Percentiles rank a stretch among this genome's conserved stretches.
Conservation (phyloP, 192 early-diverging fungal species). For the Backusella luteola region DNA sequence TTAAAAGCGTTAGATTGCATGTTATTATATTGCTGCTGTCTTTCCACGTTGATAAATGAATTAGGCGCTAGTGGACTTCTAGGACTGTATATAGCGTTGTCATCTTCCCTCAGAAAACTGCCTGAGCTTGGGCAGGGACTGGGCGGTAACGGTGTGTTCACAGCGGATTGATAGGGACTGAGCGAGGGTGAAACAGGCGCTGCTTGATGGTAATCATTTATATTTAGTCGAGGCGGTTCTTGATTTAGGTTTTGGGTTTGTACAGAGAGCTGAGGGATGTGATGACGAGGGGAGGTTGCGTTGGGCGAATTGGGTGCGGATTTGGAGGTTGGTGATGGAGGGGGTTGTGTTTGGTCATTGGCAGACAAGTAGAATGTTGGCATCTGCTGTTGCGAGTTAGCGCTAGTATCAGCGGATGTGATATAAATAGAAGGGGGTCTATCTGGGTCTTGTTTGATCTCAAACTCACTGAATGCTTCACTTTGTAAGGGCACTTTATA, state of each 20-base stretch:
- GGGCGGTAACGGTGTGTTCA: constrained; percentile 54
- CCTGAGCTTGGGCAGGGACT: constrained; percentile 26
- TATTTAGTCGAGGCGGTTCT: neutral
- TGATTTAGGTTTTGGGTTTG: constrained; percentile 33
- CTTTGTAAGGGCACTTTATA: neutral
- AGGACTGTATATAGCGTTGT: neutral
- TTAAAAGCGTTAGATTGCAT: neutral
- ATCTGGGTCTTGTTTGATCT: constrained; percentile 22
- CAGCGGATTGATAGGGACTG: constrained; percentile 42
- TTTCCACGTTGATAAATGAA: neutral
- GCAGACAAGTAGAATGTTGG: neutral
- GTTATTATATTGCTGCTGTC: neutral
- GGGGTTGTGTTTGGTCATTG: neutral
- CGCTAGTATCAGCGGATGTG: constrained; percentile 45
- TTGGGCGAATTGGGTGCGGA: neutral
- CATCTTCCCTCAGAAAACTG: neutral
- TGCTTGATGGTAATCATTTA: neutral
- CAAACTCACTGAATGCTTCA: neutral
- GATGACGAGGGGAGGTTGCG: constrained; percentile 19
- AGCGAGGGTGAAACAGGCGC: constrained; percentile 21
- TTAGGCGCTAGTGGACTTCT: constrained; percentile 13
- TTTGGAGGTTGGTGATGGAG: neutral
- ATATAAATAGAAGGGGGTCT: constrained; percentile 51
- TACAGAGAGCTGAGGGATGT: constrained; percentile 21
- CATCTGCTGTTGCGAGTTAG: constrained; percentile 18